These are phyloP conservation scores for Amphibolis antarctica DNA, from an alignment of 106 monocot genomes.

Conservation along the genomic window DNA sequence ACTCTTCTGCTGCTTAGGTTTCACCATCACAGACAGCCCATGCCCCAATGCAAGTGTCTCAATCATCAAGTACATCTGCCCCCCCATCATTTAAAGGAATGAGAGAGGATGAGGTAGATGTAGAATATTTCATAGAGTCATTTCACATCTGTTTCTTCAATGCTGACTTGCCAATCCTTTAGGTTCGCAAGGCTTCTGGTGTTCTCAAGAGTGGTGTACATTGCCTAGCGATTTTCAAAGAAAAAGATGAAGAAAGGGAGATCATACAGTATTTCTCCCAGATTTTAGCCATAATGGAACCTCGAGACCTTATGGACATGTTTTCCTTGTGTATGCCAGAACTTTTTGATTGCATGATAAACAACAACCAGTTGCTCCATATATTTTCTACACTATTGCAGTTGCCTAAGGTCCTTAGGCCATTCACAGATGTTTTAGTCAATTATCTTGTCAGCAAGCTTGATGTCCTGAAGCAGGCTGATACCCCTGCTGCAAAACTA, in stretches of 20 bases:
- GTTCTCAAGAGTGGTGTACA: conserved; percentile 89
- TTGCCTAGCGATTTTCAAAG: conserved; percentile 85
- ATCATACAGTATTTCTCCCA: conserved; percentile 82
- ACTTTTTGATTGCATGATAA: conserved; percentile 89
- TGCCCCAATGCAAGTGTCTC: conserved; percentile 60
- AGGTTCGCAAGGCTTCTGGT: conserved; percentile 96
- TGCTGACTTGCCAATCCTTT: neutral
- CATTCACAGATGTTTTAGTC: conserved; percentile 86
- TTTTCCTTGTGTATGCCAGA: conserved; percentile 93
- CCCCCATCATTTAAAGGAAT: conserved; percentile 68
- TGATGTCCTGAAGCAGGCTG: conserved; percentile 89
- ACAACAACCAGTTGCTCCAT: conserved; percentile 76
- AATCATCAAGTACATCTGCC: conserved; percentile 34
- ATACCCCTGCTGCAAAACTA: conserved; percentile 83
- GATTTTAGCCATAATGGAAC: conserved; percentile 93
- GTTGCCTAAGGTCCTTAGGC: conserved; percentile 74
- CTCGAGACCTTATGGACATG: conserved; percentile 95
- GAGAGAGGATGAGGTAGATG: conserved; percentile 89
- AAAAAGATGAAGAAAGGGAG: conserved; percentile 97
- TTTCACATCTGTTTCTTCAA: neutral
- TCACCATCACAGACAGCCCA: conserved; percentile 46
- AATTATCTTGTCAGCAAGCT: conserved; percentile 89
- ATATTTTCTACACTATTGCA: conserved; percentile 83
- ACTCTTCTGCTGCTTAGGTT: conserved; percentile 21
- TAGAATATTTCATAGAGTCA: neutral